Percentiles rank a stretch among this genome's conserved stretches.
Conservation (phyloP, 805 yeast species). For the Lipomyces spencermartinsiae region DNA sequence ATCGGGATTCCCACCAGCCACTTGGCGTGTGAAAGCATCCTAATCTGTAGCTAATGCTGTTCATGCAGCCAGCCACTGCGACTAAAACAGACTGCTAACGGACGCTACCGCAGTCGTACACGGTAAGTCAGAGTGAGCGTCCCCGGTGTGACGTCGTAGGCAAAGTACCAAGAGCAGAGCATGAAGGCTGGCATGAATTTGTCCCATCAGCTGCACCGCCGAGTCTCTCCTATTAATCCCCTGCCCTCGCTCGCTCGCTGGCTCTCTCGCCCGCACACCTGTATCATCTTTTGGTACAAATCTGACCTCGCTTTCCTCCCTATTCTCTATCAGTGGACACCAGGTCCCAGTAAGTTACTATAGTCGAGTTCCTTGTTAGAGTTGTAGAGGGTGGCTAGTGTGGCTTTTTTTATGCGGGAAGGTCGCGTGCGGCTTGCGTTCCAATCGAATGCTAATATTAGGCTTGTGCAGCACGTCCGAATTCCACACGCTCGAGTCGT, state of each 20-base stretch:
- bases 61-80: neutral
- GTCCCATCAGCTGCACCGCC: neutral
- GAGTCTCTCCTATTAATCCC: neutral
- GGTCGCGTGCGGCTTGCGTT: conserved; percentile 11
- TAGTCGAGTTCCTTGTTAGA: neutral
- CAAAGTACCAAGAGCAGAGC: neutral
- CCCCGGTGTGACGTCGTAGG: neutral
- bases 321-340: neutral
- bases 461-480: neutral
- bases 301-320: neutral
- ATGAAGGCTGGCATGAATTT: neutral
- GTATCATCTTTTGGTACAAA: neutral
- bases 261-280: neutral
- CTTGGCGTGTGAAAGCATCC: neutral
- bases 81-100: neutral
- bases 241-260: conserved; percentile 1
- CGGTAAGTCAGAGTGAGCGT: neutral
- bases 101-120: too few species aligned
- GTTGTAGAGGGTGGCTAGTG: neutral
- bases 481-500: neutral
- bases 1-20: neutral
- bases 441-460: conserved; percentile 9
- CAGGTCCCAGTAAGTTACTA: neutral
- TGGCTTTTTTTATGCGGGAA: too few species aligned
- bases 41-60: neutral